phyloP scores from a whole-genome alignment of 768 basidiomycete species.

The Podaxis pistillaris region DNA sequence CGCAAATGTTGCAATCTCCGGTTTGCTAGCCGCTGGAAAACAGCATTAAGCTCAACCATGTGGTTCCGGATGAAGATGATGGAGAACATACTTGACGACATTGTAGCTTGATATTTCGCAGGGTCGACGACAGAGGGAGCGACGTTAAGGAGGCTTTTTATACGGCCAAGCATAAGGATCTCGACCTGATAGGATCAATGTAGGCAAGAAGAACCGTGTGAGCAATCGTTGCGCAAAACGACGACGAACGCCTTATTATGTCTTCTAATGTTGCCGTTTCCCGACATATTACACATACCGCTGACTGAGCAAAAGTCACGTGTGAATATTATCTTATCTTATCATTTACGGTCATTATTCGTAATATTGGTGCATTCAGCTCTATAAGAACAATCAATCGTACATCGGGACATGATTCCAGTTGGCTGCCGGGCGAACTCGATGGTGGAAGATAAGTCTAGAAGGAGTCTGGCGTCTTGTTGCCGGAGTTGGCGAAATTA shows the following conservation, averaged over 20 bases:
- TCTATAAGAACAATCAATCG: too few species aligned
- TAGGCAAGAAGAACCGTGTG: not conserved
- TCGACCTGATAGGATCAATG: constrained; percentile 7
- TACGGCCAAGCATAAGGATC: constrained; percentile 18
- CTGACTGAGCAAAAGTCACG: constrained; percentile 5
- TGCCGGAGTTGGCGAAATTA: not conserved
- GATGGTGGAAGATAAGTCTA: not conserved
- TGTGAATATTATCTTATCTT: not conserved
- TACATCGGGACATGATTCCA: not conserved
- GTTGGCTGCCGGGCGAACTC: not conserved
- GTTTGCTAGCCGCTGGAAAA: constrained; percentile 16
- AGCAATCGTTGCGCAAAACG: not conserved
- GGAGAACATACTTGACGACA: constrained; percentile 35
- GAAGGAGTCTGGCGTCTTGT: not conserved
- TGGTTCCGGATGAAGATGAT: not conserved
- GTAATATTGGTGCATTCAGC: not conserved
- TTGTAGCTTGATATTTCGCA: constrained; percentile 36
- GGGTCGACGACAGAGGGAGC: constrained; percentile 29
- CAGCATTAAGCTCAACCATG: constrained; percentile 15
- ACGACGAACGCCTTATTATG: not conserved
- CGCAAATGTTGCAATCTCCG: constrained; percentile 45
- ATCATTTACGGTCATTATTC: not conserved
- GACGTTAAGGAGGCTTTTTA: constrained; percentile 17
- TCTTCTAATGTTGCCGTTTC: not conserved
- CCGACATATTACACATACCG: not conserved